Conservation (phyloP, 805 yeast species). For the Torulaspora indica region DNA sequence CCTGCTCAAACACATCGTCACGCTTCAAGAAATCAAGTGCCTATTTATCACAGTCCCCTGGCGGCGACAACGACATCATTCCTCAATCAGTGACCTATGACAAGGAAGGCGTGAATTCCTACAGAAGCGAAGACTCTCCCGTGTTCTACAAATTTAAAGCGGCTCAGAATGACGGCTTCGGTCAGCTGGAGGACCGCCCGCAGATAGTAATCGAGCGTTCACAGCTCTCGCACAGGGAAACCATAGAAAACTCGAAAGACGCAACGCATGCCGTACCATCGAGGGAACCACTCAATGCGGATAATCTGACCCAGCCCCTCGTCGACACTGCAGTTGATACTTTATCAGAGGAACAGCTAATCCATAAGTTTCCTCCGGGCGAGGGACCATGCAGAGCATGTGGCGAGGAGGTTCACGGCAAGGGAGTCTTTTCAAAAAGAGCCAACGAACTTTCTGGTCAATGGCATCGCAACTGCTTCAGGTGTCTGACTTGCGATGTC, state of each 20-base stretch:
- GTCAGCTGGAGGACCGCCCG: slow-evolving; percentile 1
- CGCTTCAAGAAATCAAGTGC: slow-evolving; percentile 35
- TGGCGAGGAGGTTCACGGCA: slow-evolving; percentile 47
- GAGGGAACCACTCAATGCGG: neutral
- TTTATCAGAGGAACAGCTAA: neutral
- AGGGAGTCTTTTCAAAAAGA: slow-evolving; percentile 77
- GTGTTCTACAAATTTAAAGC: slow-evolving; percentile 22
- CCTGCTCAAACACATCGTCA: neutral
- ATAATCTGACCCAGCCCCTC: neutral
- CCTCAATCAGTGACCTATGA: slow-evolving; percentile 10
- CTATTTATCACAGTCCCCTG: slow-evolving; percentile 31
- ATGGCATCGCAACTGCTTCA: slow-evolving; percentile 89
- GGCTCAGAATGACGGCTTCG: slow-evolving; percentile 3
- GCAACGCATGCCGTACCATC: neutral
- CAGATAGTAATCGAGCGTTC: slow-evolving; percentile 5
- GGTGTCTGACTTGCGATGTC: slow-evolving; percentile 59
- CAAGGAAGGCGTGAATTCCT: slow-evolving; percentile 4
- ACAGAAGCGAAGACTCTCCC: slow-evolving; percentile 21
- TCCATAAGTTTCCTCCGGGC: slow-evolving; percentile 47
- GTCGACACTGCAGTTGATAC: neutral
- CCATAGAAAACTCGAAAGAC: neutral
- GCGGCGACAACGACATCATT: neutral
- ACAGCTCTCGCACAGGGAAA: slow-evolving; percentile 9
- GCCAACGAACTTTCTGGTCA: slow-evolving; percentile 75
- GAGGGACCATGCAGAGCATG: slow-evolving; percentile 83